A percentile compares a stretch with the other conserved stretches of the same genome.
Conservation (phyloP, 163 green algal genomes). For the Scenedesmus sp. region DNA sequence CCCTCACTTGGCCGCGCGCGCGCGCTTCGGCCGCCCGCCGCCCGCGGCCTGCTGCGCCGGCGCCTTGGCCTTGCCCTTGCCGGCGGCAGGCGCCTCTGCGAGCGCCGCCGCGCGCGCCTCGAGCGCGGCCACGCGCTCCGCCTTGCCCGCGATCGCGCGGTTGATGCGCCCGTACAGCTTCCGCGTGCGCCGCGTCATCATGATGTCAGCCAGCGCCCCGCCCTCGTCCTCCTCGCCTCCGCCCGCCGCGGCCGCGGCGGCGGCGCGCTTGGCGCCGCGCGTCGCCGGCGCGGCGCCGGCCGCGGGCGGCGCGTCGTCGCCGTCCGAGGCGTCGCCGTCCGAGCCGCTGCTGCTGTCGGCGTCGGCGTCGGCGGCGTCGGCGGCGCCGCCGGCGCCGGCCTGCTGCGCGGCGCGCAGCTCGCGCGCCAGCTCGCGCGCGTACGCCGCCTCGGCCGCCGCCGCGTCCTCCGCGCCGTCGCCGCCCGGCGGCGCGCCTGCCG, state of each 20-base stretch:
- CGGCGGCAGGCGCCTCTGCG: no score
- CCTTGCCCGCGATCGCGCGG: constrained; percentile 60
- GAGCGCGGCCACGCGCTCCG: constrained; percentile 50
- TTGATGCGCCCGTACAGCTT: constrained; percentile 91
- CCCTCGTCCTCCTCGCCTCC: constrained; percentile 55
- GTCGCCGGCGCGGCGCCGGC: constrained; percentile 17
- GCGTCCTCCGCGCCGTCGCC: constrained; percentile 48
- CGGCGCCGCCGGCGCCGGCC: constrained; percentile 6
- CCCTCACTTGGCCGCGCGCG: neutral
- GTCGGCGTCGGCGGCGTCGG: constrained; percentile 31
- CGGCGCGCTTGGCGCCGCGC: neutral
- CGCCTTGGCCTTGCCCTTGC: neutral
- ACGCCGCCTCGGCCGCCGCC: constrained; percentile 61
- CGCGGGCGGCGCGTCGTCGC: neutral
- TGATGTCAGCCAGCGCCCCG: constrained; percentile 80
- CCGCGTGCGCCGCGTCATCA: constrained; percentile 92
- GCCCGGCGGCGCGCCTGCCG: constrained; percentile 56
- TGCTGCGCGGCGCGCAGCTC: constrained; percentile 67
- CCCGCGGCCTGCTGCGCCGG: constrained; percentile 11
- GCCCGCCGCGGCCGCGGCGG: constrained; percentile 18
- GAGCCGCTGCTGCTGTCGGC: constrained; percentile 24
- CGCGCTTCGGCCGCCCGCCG: neutral
- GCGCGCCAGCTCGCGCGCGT: constrained; percentile 75
- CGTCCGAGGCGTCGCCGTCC: neutral
- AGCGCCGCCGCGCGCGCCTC: constrained; percentile 45